Evolutionary conservation across 2,329 filamentous ascomycete genomes (phyloP), one percentile per base, ranked within the genome.

Genomic region (Penicillium sp.): DNA sequence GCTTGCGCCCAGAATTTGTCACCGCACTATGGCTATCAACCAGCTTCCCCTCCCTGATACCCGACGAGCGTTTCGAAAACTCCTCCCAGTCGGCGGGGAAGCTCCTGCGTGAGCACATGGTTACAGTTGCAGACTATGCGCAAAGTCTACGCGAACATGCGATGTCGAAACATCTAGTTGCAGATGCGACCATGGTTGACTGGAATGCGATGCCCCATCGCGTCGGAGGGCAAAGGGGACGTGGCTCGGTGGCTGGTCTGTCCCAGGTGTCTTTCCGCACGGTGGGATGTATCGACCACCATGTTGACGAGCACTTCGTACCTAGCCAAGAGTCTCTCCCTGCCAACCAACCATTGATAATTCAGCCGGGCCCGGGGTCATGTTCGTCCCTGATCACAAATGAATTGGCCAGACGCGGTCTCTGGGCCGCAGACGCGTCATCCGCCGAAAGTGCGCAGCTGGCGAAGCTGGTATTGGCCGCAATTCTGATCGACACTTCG

Each of bases 251-350:
- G 1, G 75, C 76, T 25, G 68, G 71, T 0, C 68, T 81, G 14
- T 78, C 79, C 42, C 60, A 69, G 4, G 61, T 69, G 3, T 58
- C 63, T 2, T 68, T 75, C 46, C 69, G 70, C 14, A 75, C 84
- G 2, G 62, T 74, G 3, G 82, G 79, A 4, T 80, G 79, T 41
- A 81, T 87, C 48, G 83, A 87, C 62, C 83, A 87, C 62, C 84
- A 86, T 58, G 76, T 79, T 4, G 82, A 86, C 48, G 83, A 87
- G 61, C 54, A 70, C 13, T 77, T 74, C 48, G 74, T 85, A 2
- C 74, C 79, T 0, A 33, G 64, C 10, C 64, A 73, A 3, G 60
- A 55, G 3, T 28, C 41, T 4, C 31, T 67, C 20, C 75, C 76
- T 0, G 63, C 57, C 0, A 65, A 66, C 3, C 72, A 79, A 33